Conservation (phyloP, 257 asterid genomes). For the Petunia axillaris region DNA sequence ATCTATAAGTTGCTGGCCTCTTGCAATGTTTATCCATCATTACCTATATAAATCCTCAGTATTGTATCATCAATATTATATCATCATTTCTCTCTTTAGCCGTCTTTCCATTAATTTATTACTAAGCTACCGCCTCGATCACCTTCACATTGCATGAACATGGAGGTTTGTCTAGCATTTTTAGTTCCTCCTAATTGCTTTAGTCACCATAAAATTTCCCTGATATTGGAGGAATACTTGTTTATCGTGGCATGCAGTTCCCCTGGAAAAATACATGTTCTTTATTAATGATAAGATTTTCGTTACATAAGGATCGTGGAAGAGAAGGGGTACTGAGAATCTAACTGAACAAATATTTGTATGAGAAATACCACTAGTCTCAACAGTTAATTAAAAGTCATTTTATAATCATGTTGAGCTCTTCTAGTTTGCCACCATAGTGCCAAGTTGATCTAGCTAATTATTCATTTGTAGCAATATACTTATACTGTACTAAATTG, state of each 20-base stretch:
- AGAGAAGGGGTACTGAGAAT: too few species aligned
- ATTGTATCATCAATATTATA: background rate
- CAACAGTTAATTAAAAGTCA: too few species aligned
- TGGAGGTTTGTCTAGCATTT: slow-evolving; percentile 21
- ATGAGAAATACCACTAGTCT: too few species aligned
- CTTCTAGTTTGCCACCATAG: background rate
- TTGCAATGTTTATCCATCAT: background rate
- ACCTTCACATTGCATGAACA: background rate
- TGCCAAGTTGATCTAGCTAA: too few species aligned
- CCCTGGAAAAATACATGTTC: too few species aligned
- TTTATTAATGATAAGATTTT: too few species aligned
- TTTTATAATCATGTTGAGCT: too few species aligned
- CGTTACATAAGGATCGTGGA: too few species aligned
- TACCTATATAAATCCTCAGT: background rate
- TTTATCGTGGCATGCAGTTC: background rate
- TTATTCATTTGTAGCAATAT: too few species aligned
- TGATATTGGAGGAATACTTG: background rate
- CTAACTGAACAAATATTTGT: too few species aligned
- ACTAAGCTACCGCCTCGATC: background rate
- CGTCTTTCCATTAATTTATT: background rate
- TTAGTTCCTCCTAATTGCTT: background rate
- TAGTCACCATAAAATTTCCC: background rate
- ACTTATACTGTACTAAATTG: too few species aligned
- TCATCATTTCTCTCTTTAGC: background rate
- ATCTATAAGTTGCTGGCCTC: background rate